A percentile compares a stretch with the other conserved stretches of the same genome.
Conservation (phyloP, 805 yeast species). For the Phaffomyces thermotolerans region DNA sequence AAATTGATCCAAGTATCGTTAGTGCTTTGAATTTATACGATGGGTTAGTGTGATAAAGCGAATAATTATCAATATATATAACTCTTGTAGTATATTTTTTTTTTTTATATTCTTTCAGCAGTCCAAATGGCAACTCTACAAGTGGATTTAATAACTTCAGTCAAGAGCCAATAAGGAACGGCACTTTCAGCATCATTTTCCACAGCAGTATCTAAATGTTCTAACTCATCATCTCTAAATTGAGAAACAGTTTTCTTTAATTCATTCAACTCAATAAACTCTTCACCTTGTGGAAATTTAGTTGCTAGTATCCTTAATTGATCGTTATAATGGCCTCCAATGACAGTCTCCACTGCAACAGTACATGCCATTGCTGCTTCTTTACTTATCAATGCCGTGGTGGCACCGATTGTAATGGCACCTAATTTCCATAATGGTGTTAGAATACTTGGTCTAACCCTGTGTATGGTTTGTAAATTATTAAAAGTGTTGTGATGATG, state of each 20-base stretch:
- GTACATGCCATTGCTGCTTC: conserved; percentile 99
- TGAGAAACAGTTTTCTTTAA: conserved; percentile 58
- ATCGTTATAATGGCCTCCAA: conserved; percentile 91
- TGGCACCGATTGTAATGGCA: conserved; percentile 78
- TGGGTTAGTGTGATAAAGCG: conserved; percentile 51
- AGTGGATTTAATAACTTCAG: conserved; percentile 77
- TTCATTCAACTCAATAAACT: conserved; percentile 47
- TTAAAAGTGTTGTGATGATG: conserved; percentile 87
- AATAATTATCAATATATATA: not conserved
- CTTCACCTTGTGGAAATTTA: conserved; percentile 40
- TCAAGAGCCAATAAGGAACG: conserved; percentile 81
- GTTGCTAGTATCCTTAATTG: conserved; percentile 74
- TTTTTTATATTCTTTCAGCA: conserved; percentile 73
- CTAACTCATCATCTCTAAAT: conserved; percentile 91
- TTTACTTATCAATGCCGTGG: conserved; percentile 79
- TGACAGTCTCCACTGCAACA: conserved; percentile 96
- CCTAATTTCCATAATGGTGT: conserved; percentile 94
- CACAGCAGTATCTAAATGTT: conserved; percentile 90
- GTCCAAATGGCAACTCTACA: conserved; percentile 87
- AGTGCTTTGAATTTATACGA: conserved; percentile 75
- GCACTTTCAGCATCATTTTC: conserved; percentile 90
- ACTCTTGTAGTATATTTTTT: not conserved
- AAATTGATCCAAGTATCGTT: conserved; percentile 68
- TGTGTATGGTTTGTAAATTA: conserved; percentile 57
- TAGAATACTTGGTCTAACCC: conserved; percentile 86